These are phyloP conservation scores for Sordariomycetes sp. DNA, from an alignment of 2,329 filamentous ascomycete genomes.

Conservation along the genomic window DNA sequence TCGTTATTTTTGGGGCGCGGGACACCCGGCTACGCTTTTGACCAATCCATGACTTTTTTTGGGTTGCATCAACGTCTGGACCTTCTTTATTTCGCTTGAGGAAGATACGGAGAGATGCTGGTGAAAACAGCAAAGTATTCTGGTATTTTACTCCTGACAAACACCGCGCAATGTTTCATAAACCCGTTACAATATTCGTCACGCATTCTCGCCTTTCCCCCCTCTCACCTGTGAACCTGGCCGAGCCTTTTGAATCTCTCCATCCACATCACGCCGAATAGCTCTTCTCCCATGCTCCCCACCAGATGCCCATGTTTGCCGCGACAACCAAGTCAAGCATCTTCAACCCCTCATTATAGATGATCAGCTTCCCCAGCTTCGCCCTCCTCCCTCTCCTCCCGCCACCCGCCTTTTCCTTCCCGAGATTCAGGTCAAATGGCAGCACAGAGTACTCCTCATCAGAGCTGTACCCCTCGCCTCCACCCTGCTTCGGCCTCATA, in stretches of 20 bases:
- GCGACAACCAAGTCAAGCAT: conserved; percentile 92
- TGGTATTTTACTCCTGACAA: neutral
- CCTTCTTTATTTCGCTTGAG: neutral
- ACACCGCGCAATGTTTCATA: neutral
- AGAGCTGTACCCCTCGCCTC: conserved; percentile 19
- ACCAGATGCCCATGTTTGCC: conserved; percentile 87
- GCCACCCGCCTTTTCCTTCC: conserved; percentile 73
- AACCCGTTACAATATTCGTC: neutral
- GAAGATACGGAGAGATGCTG: neutral
- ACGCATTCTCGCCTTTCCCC: neutral
- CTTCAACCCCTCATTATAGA: conserved; percentile 80
- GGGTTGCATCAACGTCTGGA: no score
- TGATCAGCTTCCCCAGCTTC: conserved; percentile 86
- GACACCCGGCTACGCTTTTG: no score
- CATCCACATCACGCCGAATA: conserved; percentile 7
- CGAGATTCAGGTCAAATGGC: conserved; percentile 53
- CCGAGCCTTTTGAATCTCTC: neutral
- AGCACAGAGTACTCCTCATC: conserved; percentile 22
- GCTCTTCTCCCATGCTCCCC: conserved; percentile 66
- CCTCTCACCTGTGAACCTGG: neutral
- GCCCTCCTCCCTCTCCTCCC: conserved; percentile 75
- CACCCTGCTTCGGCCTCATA: conserved; percentile 15
- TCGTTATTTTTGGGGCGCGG: no score
- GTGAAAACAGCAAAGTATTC: neutral
- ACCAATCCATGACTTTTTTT: no score